Evolutionary conservation across 2,329 filamentous ascomycete genomes (phyloP).

Genomic region (Colletotrichum sp.): DNA sequence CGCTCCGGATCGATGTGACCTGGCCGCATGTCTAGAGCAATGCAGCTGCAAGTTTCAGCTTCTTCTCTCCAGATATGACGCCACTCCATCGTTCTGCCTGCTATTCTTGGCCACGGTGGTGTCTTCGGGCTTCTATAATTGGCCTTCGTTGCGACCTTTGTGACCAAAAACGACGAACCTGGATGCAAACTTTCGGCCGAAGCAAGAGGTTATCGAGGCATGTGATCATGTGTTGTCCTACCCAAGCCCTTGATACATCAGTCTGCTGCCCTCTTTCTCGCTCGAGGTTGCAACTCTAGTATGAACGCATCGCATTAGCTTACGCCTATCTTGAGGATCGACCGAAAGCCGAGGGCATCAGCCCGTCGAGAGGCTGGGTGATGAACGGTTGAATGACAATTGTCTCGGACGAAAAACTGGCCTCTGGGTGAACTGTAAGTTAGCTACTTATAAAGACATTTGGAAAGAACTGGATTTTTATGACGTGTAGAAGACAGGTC

Average conservation of each 20-base stretch:
- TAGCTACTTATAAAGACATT: not conserved
- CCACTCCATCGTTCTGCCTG: not conserved
- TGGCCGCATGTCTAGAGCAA: not conserved
- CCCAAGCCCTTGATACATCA: not conserved
- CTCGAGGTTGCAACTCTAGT: not conserved
- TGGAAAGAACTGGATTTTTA: not conserved
- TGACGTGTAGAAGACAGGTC: rapidly evolving
- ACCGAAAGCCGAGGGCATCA: not conserved
- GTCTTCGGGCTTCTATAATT: not conserved
- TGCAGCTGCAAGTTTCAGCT: not conserved
- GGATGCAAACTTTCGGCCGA: not conserved
- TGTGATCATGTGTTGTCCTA: not conserved
- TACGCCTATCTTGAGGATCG: not conserved
- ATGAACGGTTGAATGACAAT: not conserved
- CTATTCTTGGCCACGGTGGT: not conserved
- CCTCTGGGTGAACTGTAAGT: not conserved
- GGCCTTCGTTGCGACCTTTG: not conserved
- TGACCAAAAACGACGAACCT: not conserved
- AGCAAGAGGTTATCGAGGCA: not conserved
- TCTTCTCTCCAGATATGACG: not conserved
- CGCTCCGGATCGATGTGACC: not conserved
- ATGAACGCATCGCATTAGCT: not conserved
- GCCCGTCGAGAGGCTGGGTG: not conserved
- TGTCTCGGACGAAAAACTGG: not conserved
- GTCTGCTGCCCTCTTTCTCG: rapidly evolving